Conservation (phyloP, 768 basidiomycete species). For the Lactarius trivialis region DNA sequence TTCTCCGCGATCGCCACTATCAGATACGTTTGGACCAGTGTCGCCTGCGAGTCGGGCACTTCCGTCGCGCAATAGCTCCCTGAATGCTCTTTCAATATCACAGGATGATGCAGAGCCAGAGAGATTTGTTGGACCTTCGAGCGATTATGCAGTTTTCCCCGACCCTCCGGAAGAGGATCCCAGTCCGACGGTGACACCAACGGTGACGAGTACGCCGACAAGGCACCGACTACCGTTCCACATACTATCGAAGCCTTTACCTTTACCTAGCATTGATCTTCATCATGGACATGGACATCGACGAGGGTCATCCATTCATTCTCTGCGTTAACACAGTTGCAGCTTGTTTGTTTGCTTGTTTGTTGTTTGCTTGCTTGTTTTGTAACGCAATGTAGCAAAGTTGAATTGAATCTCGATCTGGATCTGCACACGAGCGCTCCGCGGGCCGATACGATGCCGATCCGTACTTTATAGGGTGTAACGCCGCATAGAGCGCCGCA, state of each 20-base stretch:
- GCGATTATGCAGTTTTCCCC: conserved; percentile 65
- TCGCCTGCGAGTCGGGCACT: conserved; percentile 45
- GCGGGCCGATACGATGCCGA: background rate
- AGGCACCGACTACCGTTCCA: conserved; percentile 49
- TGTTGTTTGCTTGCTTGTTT: conserved; percentile 5
- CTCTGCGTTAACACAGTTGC: conserved; percentile 24
- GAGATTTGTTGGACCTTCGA: conserved; percentile 56
- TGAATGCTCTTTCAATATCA: conserved; percentile 33
- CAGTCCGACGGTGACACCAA: conserved; percentile 25
- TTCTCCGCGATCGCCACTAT: conserved; percentile 33
- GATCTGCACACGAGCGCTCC: background rate
- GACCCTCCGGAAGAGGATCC: conserved; percentile 49
- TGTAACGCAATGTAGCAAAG: background rate
- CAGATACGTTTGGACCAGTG: conserved; percentile 20
- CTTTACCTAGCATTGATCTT: conserved; percentile 31
- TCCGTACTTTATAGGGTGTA: background rate
- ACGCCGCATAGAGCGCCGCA: too few relatives aligned
- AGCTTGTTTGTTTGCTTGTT: conserved; percentile 4
- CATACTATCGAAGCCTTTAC: conserved; percentile 52
- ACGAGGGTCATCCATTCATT: conserved; percentile 38
- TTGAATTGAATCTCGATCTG: background rate
- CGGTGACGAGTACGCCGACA: conserved; percentile 18
- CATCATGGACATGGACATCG: conserved; percentile 33
- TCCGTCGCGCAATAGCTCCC: conserved; percentile 46
- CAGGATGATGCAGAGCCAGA: conserved; percentile 41